Base-by-base conservation (phyloP, 495 filamentous ascomycete species). In the Pyrenula massariospora region DNA sequence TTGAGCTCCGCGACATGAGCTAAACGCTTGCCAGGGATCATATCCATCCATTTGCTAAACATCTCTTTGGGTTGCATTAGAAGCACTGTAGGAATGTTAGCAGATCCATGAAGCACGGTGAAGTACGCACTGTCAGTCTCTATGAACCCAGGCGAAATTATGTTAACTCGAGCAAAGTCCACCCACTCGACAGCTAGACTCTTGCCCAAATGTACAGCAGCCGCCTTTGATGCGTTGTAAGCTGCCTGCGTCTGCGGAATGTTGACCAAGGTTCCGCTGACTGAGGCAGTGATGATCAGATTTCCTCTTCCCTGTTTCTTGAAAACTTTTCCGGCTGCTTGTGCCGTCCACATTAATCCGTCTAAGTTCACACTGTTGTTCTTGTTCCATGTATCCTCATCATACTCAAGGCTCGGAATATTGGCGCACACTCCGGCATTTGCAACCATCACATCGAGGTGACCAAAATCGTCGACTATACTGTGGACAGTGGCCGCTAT, bases 361-460 rank as follows among this genome's bases (percentile, higher is more conserved):
- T 77, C 74, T 0, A 76, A 65, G 50, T 77, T 77, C 12, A 76
- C 71, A 19, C 71, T 68, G 65, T 75, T 75, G 25, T 75, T 70
- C 11, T 72, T 59, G 12, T 65, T 65, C 67, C 68, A 71, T 48
- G 67, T 60, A 2, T 62, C 60, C 1, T 60, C 2, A 0, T 66
- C 68, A 55, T 69, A 72, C 19, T 74, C 72, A 24, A 72, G 70
- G 0, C 69, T 70, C 0, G 67, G 55, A n/a, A 68, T 51, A 15
- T 54, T 60, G 8, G 63, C 85, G 2, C 76, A 69, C 50, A 90
- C 83, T 3, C 87, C 88, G 3, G 85, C 83, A 62, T 91, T 91
- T 11, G 83, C 85, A 47, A 91, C 80, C 61, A 91, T 85, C 62
- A 90, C 77, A 63, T 91, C 88, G 2, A 91, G 78, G 2, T 78